Evolutionary conservation across 2,329 filamentous ascomycete genomes (phyloP), one percentile per base, ranked within the genome.

Genomic region (Aspergillus proliferans): DNA sequence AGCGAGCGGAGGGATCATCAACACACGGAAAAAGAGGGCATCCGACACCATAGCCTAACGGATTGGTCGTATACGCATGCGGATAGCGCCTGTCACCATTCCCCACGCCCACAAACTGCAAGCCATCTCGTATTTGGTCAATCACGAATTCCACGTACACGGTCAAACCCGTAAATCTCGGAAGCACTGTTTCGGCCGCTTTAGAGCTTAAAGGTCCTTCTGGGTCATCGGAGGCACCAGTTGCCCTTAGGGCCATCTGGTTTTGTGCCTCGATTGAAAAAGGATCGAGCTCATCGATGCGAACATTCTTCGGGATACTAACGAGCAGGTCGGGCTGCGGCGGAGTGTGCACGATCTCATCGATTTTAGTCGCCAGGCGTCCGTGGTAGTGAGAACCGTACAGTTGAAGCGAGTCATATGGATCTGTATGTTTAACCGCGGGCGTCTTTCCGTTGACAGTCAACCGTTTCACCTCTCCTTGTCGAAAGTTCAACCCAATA

Each of bases 1-100:
- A 92, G 48, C 89, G 81, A 49, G 87, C 85, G 30, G 84, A 83
- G 21, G 86, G 82, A 63, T 95, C 87, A 65, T 98, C 93, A 46
- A 97, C 79, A 66, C 93, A 97, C 0, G 93, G 93, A 61, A 98
- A 98, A 22, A 97, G 82, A 58, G 86, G 91, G 43, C 85, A 92
- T 1, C 89, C 85, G 15, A 83, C 85, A 26, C 91, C 90, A 0
- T 89, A 83, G 52, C 87, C 85, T 39, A 86, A 75, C 2, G 85
- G 87, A 62, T 92, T 90, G 38, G 85, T 85, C 0, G 92, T 95
- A 67, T 95, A 98, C 44, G 88, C 84, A 71, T 98, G 92, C 0
- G 93, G 90, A 66, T 91, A 98, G 52, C 91, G 82, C 48, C 77
- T 77, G 65, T 96, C 92, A 45, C 84, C 81, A 49, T 85, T 83